Conservation (phyloP, 305 asterid species). For the Andrographis paniculata region DNA sequence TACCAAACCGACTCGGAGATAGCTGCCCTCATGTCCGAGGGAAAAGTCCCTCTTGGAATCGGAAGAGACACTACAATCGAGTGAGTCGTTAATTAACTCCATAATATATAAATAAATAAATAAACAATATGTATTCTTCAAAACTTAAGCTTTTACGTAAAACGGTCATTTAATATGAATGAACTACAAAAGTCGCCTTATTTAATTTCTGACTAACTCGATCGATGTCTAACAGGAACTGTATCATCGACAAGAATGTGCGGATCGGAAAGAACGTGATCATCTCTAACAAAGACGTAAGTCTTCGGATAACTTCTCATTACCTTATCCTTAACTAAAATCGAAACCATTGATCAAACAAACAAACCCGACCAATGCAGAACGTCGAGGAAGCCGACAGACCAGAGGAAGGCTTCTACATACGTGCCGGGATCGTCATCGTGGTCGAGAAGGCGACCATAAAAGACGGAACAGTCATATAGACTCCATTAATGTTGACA, state of each 20-base stretch:
- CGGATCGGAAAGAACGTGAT: constrained; percentile 77
- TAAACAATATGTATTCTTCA: too few species aligned
- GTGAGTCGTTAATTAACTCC: too few species aligned
- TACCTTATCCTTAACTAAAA: too few species aligned
- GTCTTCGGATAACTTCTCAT: constrained; percentile 11
- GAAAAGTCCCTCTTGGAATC: constrained; percentile 91
- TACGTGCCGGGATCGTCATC: constrained; percentile 66
- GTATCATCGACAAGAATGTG: constrained; percentile 90
- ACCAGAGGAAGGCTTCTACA: constrained; percentile 72
- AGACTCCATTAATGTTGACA: background rate
- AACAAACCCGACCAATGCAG: background rate
- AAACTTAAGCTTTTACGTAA: too few species aligned
- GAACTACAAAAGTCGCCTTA: too few species aligned
- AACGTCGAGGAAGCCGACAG: constrained; percentile 79
- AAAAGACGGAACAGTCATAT: constrained; percentile 63
- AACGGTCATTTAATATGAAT: too few species aligned
- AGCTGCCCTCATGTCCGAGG: constrained; percentile 75
- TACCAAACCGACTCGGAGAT: constrained; percentile 95
- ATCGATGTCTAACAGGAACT: constrained; percentile 52
- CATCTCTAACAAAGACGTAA: constrained; percentile 83
- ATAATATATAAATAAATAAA: too few species aligned
- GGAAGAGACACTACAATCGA: constrained; percentile 86
- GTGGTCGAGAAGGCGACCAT: constrained; percentile 76
- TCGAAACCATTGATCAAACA: background rate
- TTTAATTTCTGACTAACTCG: too few species aligned